Conservation (phyloP, 2,329 filamentous ascomycete species). For the Aspergillus pseudotamarii region DNA sequence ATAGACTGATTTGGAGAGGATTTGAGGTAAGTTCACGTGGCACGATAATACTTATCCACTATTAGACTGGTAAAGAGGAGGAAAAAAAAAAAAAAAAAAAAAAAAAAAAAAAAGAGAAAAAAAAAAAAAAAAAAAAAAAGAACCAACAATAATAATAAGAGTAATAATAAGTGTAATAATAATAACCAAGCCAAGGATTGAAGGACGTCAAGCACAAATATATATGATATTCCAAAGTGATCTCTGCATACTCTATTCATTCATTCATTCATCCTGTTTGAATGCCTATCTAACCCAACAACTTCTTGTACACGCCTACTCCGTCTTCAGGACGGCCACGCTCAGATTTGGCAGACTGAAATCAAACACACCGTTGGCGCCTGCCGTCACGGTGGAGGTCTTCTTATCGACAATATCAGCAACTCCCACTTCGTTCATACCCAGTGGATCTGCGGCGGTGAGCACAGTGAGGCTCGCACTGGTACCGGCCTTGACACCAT, state of each 20-base stretch:
- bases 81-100: neutral
- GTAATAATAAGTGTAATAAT: too few relatives aligned
- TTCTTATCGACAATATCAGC: slow-evolving; percentile 25
- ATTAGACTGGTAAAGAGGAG: too few relatives aligned
- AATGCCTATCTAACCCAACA: neutral
- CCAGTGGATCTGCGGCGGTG: slow-evolving; percentile 37
- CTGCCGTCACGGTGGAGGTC: slow-evolving; percentile 25
- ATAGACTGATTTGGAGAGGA: too few relatives aligned
- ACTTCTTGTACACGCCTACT: neutral
- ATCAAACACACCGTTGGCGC: slow-evolving; percentile 27
- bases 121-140: neutral
- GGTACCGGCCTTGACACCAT: slow-evolving; percentile 36
- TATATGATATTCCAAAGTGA: neutral
- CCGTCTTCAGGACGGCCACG: slow-evolving; percentile 30
- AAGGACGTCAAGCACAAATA: neutral
- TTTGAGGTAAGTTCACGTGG: too few relatives aligned
- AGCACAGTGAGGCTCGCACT: slow-evolving; percentile 46
- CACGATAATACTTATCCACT: too few relatives aligned
- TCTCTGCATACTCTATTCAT: neutral
- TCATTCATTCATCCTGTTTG: neutral
- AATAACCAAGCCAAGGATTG: neutral
- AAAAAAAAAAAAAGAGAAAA: neutral
- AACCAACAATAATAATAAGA: neutral
- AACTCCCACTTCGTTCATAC: slow-evolving; percentile 35
- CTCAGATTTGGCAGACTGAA: slow-evolving; percentile 32